Evolutionary conservation across 306 rosid species (phyloP), one percentile per base, ranked within the genome.

Genomic region (Cyclanthera cordifolia): DNA sequence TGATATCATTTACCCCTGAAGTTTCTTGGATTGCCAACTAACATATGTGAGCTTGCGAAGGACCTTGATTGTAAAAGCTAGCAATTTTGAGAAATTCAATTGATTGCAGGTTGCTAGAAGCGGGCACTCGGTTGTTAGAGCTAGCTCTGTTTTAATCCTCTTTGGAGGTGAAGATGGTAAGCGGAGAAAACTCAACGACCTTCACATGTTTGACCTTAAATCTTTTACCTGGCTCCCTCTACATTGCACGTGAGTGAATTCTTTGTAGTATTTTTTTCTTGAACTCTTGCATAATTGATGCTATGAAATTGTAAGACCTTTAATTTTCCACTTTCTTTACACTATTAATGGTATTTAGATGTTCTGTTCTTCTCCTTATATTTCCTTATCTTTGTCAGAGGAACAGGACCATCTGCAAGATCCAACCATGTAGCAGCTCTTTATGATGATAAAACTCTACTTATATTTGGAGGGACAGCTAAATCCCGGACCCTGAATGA

Each of bases 111-210:
- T 84, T 73, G 86, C 90, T 79, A 95, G 97, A 43, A 81, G 85
- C 69, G 93, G 97, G 76, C 97, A 92, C 67, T 81, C 92, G 77
- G 87, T 92, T 45, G 97, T 89, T 67, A 82, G 86, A 82, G 90
- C 90, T 16, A 80, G 87, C 77, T 82, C 88, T 74, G 80, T 66
- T 68, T 79, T 92, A 65, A 80, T 89, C 70, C 82, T 92, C 69
- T 92, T 89, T 77, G 97, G 97, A 10, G 97, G 96, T 49, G 97
- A 89, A 84, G 97, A 89, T 87, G 82, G 86, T 15, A 89, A 83
- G 77, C 77, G 79, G 78, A 85, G 86, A 83, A 92, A 89, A 67
- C 80, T 89, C 64, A 89, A 89, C 78, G 97, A 92, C 82, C 84
- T 92, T 48, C 95, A 92, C 71, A 92, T 87, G 96, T 92, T 85